Evolutionary conservation across 2,329 filamentous ascomycete species (phyloP), one percentile per base, ranked within the genome.

Genomic region (Ceratocystis destructans): DNA sequence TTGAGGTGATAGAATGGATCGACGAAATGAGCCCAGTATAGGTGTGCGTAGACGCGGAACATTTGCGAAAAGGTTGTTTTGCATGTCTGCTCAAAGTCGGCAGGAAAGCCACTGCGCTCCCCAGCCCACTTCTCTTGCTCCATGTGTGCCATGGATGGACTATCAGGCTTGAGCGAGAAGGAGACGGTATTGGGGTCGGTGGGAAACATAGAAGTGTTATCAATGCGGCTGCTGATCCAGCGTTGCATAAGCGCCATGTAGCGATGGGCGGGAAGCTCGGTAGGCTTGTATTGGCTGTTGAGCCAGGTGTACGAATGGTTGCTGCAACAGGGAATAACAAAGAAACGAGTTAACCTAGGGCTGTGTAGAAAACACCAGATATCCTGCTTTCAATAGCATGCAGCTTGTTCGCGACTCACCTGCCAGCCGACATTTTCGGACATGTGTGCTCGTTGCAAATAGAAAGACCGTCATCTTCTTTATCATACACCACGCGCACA

Each of bases 221-320:
- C 87, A 71, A 91, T 86, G 76, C 93, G 93, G 75, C 88, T 88
- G 64, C 87, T 85, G 71, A 93, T 90, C 89, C 89, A 94, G 71
- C 89, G 88, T 75, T 92, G 88, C 71, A 94, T 90, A 20, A 91
- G 83, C 70, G 87, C 87, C 74, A 93, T 90, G 76, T 93, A 94
- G 73, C 89, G 88, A 68, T 85, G 85, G 6, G 89, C 89, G 5
- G 89, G 88, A 55, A 93, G 86, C 75, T 90, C 89, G 69, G 90
- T 87, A 25, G 88, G 88, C 73, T 86, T 83, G 71, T 85, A 85
- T 70, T 87, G 84, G 71, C 85, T 85, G 75, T 92, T 90, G 65
- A 93, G 82, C 89, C 89, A 94, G 61, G 88, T 92, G 76, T 92
- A 93, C 37, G 87, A 90, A 74, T 90, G 84, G 70, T 89, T 89